phyloP scores from a whole-genome alignment of 2,329 filamentous ascomycete genomes.

The Metarhizium guizhouense region DNA sequence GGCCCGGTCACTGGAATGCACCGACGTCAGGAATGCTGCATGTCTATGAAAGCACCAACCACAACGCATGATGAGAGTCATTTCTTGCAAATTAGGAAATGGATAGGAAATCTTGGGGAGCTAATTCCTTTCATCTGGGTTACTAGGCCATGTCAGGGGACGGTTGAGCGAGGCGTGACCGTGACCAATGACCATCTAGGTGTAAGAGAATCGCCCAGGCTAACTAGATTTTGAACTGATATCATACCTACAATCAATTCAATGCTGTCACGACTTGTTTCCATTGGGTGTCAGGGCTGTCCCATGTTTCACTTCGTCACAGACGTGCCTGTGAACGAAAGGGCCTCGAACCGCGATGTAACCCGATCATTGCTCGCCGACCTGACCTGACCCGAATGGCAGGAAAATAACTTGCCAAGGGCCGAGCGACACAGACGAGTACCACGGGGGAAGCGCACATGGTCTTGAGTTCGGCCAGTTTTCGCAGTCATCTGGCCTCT shows the following conservation, averaged over 20 bases:
- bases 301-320: neutral
- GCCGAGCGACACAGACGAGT: too few relatives aligned
- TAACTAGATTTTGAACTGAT: neutral
- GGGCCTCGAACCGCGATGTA: neutral
- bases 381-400: too few relatives aligned
- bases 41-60: neutral
- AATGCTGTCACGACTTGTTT: neutral
- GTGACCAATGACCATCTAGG: neutral
- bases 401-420: too few relatives aligned
- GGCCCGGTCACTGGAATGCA: constrained; percentile 6
- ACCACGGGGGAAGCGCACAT: too few relatives aligned
- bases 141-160: neutral
- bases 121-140: neutral
- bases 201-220: neutral
- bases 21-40: neutral
- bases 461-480: too few relatives aligned
- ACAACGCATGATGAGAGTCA: neutral
- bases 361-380: too few relatives aligned
- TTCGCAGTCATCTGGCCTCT: too few relatives aligned
- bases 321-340: neutral
- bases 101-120: neutral
- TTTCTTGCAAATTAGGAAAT: neutral
- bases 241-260: neutral
- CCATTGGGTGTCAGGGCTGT: neutral
- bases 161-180: neutral